These are phyloP conservation scores for Alternaria triticimaculans DNA, from an alignment of 2,329 filamentous ascomycete species.

Conservation along the genomic window DNA sequence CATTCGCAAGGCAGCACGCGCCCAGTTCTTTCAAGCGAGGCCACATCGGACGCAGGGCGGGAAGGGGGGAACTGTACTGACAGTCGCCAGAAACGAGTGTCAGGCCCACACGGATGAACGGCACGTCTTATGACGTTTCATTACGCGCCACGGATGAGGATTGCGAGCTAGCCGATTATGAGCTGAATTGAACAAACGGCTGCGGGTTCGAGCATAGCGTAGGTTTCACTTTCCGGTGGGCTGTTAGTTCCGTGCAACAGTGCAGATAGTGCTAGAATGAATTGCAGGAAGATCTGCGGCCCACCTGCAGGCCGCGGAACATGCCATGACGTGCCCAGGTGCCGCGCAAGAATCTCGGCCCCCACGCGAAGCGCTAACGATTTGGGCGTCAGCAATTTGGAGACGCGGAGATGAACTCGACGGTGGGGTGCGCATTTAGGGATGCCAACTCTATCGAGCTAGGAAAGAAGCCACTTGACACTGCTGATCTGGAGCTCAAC, in stretches of 20 bases:
- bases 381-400: neutral
- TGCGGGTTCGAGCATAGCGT: conserved; percentile 61
- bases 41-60: neutral
- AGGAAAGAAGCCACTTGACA: conserved; percentile 47
- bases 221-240: conserved; percentile 11
- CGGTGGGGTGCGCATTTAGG: neutral
- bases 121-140: conserved; percentile 57
- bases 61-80: neutral
- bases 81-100: neutral
- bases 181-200: conserved; percentile 55
- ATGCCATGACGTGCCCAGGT: neutral
- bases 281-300: neutral
- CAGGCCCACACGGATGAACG: conserved; percentile 1
- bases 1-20: neutral
- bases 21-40: neutral
- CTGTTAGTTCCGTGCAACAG: neutral
- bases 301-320: neutral
- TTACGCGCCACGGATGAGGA: conserved; percentile 71
- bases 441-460: conserved; percentile 51
- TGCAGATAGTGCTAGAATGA: too few relatives aligned
- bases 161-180: conserved; percentile 63
- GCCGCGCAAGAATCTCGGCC: neutral
- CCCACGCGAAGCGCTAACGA: neutral
- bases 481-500: conserved; percentile 36
- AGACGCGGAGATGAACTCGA: neutral